phyloP scores from a whole-genome alignment of 331 rosid genomes.

The Saraca asoca region DNA sequence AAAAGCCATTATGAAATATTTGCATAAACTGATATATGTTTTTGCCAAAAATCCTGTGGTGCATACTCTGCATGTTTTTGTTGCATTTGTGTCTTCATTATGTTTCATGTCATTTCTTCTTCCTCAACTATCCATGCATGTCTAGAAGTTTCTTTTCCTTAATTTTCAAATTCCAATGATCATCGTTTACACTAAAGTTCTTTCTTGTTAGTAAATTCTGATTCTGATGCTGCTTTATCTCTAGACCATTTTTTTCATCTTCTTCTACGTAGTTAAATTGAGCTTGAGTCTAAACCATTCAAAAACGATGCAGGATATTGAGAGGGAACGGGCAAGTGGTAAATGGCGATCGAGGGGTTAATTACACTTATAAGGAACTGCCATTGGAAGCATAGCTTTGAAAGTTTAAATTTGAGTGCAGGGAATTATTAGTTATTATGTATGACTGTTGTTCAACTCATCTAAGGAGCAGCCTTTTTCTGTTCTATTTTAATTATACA shows the following conservation, averaged over 20 bases:
- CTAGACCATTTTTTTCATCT: background rate
- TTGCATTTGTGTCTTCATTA: background rate
- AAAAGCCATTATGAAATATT: no score
- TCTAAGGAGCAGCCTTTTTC: conserved; percentile 15
- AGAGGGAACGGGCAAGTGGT: conserved; percentile 56
- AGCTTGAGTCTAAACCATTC: background rate
- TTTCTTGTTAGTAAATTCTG: background rate
- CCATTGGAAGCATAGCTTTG: conserved; percentile 32
- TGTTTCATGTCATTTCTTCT: no score
- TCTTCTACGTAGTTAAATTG: background rate
- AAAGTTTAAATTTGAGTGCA: background rate
- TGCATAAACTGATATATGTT: no score
- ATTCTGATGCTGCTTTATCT: background rate
- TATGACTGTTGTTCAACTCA: conserved; percentile 1
- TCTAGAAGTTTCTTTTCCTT: background rate
- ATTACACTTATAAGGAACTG: conserved; percentile 60
- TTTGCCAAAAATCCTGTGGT: no score
- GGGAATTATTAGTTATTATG: background rate
- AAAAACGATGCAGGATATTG: conserved; percentile 47
- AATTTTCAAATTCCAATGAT: background rate
- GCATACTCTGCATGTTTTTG: no score
- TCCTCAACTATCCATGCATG: no score
- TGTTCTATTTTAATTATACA: background rate
- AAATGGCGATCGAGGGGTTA: conserved; percentile 61
- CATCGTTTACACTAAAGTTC: background rate